These are phyloP conservation scores for Daldinia sp. DNA, from an alignment of 2,329 filamentous ascomycete genomes.

Conservation along the genomic window DNA sequence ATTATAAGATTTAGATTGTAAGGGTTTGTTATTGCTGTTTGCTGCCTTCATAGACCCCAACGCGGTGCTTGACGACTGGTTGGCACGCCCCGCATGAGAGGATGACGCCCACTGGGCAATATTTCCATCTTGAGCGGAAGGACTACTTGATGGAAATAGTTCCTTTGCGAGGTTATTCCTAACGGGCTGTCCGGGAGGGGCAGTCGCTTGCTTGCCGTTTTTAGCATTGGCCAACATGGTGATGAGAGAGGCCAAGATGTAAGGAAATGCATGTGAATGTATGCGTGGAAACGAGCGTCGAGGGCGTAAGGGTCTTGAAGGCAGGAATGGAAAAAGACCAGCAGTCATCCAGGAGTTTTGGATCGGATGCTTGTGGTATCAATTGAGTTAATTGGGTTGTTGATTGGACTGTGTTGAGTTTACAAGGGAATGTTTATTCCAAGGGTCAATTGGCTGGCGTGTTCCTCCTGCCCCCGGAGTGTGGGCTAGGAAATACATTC, in stretches of 20 bases:
- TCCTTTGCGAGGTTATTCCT: constrained; percentile 60
- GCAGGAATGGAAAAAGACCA: constrained; percentile 37
- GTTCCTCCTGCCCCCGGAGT: constrained; percentile 14
- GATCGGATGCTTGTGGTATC: background rate
- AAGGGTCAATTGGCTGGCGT: constrained; percentile 1
- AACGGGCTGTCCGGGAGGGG: constrained; percentile 47
- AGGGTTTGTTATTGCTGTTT: constrained; percentile 47
- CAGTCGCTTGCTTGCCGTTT: constrained; percentile 55
- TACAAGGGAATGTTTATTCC: background rate
- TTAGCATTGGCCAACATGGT: constrained; percentile 49
- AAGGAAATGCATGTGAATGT: constrained; percentile 35
- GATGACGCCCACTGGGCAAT: constrained; percentile 60
- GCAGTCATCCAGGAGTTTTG: constrained; percentile 44
- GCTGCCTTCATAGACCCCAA: constrained; percentile 57
- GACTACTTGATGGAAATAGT: constrained; percentile 69
- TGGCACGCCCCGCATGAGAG: constrained; percentile 60
- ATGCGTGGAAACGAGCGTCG: constrained; percentile 22
- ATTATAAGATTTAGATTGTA: constrained; percentile 54
- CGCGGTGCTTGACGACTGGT: constrained; percentile 52
- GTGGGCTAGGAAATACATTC: background rate
- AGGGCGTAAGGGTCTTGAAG: constrained; percentile 42
- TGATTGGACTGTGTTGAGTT: background rate
- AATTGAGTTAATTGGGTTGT: background rate
- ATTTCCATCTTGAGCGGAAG: constrained; percentile 58
- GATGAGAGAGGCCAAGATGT: constrained; percentile 23